These are phyloP conservation scores for Paraphoma chrysanthemicola DNA, from an alignment of 2,329 filamentous ascomycete genomes.

Conservation along the genomic window DNA sequence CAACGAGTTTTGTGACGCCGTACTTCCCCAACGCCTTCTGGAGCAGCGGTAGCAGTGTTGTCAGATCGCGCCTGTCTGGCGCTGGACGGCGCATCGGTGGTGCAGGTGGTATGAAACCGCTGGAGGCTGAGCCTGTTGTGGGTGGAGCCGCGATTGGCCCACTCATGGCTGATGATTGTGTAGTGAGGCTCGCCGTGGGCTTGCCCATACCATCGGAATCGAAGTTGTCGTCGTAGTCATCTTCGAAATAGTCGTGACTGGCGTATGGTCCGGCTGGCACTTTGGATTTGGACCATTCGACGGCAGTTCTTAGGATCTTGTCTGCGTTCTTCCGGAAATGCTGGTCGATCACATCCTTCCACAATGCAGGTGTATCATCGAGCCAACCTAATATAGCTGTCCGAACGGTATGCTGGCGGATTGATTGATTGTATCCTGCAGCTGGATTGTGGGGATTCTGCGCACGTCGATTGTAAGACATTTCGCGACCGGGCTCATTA, in stretches of 20 bases:
- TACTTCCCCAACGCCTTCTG: neutral
- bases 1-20: neutral
- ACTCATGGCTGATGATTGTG: too few relatives aligned
- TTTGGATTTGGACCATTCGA: slow-evolving; percentile 22
- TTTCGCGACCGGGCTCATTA: slow-evolving; percentile 60
- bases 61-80: neutral
- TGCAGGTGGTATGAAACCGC: neutral
- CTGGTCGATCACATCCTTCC: slow-evolving; percentile 29
- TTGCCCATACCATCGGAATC: neutral
- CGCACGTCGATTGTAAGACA: neutral
- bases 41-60: neutral
- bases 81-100: neutral
- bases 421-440: slow-evolving; percentile 32
- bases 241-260: neutral
- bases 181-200: too few relatives aligned
- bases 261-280: neutral
- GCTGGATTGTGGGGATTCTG: slow-evolving; percentile 7
- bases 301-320: slow-evolving; percentile 29
- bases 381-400: slow-evolving; percentile 46
- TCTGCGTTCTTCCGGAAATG: slow-evolving; percentile 36
- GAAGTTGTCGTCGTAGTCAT: neutral
- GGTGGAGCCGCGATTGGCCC: too few relatives aligned
- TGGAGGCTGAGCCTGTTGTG: neutral
- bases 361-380: slow-evolving; percentile 21
- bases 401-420: slow-evolving; percentile 36